Evolutionary conservation across 192 early-diverging fungal species (phyloP).

Genomic region (Coemansia guatemalensis): DNA sequence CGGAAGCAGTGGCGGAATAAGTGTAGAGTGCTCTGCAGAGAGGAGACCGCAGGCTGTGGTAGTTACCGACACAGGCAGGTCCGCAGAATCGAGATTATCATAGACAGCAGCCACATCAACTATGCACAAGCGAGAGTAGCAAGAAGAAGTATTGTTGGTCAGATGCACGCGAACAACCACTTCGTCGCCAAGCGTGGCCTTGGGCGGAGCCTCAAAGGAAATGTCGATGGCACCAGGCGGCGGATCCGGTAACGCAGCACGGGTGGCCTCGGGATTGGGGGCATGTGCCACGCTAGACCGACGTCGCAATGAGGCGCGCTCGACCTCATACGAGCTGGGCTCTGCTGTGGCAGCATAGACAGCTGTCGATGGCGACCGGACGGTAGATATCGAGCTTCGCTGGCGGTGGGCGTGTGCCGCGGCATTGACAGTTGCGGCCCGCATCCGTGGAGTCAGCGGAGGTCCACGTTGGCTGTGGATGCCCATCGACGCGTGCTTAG

Average conservation of each 20-base stretch:
- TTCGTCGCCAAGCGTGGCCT: conserved; percentile 25
- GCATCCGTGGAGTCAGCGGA: conserved; percentile 13
- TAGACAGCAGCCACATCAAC: conserved; percentile 16
- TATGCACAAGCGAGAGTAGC: conserved; percentile 28
- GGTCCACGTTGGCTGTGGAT: background rate
- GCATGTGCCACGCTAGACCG: conserved; percentile 6
- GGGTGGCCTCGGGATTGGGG: background rate
- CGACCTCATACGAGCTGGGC: conserved; percentile 3
- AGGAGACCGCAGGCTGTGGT: conserved; percentile 9
- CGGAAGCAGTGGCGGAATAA: conserved; percentile 34
- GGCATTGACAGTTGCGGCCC: conserved; percentile 27
- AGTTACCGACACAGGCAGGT: background rate
- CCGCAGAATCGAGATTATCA: background rate
- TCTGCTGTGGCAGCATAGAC: background rate
- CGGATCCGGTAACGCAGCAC: background rate
- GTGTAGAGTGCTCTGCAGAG: conserved; percentile 15
- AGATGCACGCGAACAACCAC: conserved; percentile 29
- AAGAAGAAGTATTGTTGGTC: conserved; percentile 32
- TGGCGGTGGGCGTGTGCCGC: conserved; percentile 1
- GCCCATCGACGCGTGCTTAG: conserved; percentile 4
- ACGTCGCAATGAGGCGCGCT: conserved; percentile 7
- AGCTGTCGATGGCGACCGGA: conserved; percentile 9
- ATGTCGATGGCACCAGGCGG: conserved; percentile 21
- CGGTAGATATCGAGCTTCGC: conserved; percentile 20
- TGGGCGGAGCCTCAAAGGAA: conserved; percentile 41